phyloP scores from a whole-genome alignment of 345 rosid genomes.

The Euphorbia lathyris region DNA sequence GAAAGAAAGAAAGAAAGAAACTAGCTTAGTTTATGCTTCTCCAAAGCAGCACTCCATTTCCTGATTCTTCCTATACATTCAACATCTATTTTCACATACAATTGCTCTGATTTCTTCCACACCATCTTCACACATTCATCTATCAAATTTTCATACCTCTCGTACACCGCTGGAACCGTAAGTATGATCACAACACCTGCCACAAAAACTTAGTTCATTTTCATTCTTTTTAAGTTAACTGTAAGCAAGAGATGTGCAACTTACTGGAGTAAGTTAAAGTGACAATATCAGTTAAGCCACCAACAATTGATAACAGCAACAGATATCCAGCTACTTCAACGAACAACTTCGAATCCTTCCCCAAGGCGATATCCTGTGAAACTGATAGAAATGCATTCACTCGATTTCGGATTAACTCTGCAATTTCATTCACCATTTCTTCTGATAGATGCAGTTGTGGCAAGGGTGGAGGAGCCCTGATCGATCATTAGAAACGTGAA shows the following conservation, averaged over 20 bases:
- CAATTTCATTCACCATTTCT: constrained; percentile 49
- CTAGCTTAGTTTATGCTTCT: constrained; percentile 56
- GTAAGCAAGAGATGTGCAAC: constrained; percentile 16
- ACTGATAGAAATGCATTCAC: constrained; percentile 58
- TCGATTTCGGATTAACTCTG: constrained; percentile 39
- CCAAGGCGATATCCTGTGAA: constrained; percentile 72
- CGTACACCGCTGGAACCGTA: constrained; percentile 74
- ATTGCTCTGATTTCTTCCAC: constrained; percentile 31
- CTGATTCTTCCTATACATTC: constrained; percentile 35
- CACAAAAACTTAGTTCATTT: neutral
- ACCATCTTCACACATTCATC: constrained; percentile 39
- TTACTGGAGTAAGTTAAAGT: constrained; percentile 72
- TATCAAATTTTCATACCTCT: constrained; percentile 51
- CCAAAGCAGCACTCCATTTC: constrained; percentile 42
- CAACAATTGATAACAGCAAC: constrained; percentile 55
- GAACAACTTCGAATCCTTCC: constrained; percentile 63
- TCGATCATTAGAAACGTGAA: constrained; percentile 1
- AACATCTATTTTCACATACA: constrained; percentile 44
- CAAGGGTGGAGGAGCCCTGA: constrained; percentile 92
- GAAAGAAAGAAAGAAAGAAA: too few species aligned
- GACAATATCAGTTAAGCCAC: constrained; percentile 68
- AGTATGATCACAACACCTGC: constrained; percentile 67
- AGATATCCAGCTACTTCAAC: constrained; percentile 54
- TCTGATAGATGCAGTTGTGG: constrained; percentile 72
- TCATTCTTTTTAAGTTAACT: too few species aligned